Base-by-base conservation (phyloP, 768 basidiomycete species). In the Dentipellis fragilis region DNA sequence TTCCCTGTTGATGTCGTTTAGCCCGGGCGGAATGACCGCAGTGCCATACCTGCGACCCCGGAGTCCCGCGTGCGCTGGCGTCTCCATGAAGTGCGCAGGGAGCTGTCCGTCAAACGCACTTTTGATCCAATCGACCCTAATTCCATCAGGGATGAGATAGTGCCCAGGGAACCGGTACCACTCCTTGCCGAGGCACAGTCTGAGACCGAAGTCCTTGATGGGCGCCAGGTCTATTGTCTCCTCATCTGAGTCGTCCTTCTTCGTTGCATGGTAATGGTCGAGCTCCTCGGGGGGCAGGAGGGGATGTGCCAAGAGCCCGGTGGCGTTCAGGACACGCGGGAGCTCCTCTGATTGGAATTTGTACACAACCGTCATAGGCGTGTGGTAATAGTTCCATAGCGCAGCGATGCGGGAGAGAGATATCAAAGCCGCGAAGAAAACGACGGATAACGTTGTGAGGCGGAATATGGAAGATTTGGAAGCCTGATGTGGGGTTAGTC, bases 91-190 rank as follows among this genome's bases (percentile, higher is more conserved):
- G 66, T 89, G 87, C 17, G 84, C 80, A 12, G 96, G 96, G 59
- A 99, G 73, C 65, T 91, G 78, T 10, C 93, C 95, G 58, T 85
- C 79, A 62, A 98, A 97, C 56, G 87, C 92, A 69, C 87, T 93
- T 73, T 93, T 89, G 68, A 98, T 74, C 69, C 93, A 97, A 56
- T 85, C 78, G n/a, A 95, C 83, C 23, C 81, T 76, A 56, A 98
- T 72, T 23, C 82, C 87, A 56, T 85, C 80, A 1, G 94, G 93
- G 19, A 98, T 78, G 49, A 95, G 78, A 69, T 88, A 97, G 67
- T 88, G 87, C 3, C 91, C 83, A 2, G 93, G 89, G 75, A 93
- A 99, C 21, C 95, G 80, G 66, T 97, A 76, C 96, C 96, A 99
- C 70, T 99, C 96, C 68, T 93, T 94, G 49, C 87, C 91, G 51